Conservation (phyloP, 129 eudicot species). For the Solidago caesia region DNA sequence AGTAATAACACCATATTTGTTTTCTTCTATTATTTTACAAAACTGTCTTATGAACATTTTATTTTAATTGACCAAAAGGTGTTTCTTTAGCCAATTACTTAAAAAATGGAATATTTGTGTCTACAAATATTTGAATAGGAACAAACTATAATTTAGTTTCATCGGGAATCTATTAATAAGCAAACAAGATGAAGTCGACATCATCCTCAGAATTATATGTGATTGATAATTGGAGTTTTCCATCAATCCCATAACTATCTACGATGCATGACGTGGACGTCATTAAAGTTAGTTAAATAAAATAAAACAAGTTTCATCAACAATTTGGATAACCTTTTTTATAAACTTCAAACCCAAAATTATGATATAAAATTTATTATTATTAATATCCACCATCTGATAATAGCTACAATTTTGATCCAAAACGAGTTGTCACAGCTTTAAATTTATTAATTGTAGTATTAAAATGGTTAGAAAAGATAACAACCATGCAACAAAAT, state of each 20-base stretch:
- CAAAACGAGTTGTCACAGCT: not conserved
- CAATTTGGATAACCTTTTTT: not conserved
- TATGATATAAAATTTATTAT: too few species aligned
- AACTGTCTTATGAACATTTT: too few species aligned
- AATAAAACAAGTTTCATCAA: not conserved
- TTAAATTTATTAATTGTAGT: too few species aligned
- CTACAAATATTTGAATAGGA: not conserved
- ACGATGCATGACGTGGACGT: not conserved
- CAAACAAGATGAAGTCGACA: not conserved
- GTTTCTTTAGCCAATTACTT: not conserved
- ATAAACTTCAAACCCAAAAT: not conserved
- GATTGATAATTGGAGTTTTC: not conserved
- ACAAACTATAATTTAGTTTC: not conserved
- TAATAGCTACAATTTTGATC: too few species aligned
- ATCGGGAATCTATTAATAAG: constrained; percentile 19
- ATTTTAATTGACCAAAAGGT: not conserved
- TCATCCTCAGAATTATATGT: not conserved
- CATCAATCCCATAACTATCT: not conserved
- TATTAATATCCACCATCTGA: not conserved
- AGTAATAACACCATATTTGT: too few species aligned
- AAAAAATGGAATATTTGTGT: not conserved
- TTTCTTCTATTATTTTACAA: too few species aligned
- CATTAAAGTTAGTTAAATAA: not conserved
- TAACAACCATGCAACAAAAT: too few species aligned
- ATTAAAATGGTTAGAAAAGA: too few species aligned